These are phyloP conservation scores for Vigna mungo DNA, from an alignment of 306 rosid genomes.

Conservation along the genomic window DNA sequence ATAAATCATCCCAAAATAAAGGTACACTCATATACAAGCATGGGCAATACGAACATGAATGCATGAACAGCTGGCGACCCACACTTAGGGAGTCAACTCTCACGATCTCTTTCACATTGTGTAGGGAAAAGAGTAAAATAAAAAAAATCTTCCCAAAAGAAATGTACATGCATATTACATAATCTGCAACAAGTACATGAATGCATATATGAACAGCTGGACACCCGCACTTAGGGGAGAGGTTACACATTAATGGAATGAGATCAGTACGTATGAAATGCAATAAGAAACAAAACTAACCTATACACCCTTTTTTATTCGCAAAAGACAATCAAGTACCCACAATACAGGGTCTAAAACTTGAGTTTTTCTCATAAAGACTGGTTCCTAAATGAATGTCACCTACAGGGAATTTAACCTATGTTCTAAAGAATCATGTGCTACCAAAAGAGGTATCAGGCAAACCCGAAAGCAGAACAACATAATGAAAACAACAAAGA, in stretches of 20 bases:
- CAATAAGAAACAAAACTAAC: constrained; percentile 17
- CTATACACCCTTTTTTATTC: background rate
- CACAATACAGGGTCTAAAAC: background rate
- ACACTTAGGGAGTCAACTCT: constrained; percentile 6
- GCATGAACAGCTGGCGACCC: constrained; percentile 16
- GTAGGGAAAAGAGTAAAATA: background rate
- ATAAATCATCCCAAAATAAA: constrained; percentile 23
- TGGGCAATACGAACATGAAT: background rate
- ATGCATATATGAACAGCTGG: constrained; percentile 4
- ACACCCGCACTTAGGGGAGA: background rate
- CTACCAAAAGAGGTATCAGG: constrained; percentile 1
- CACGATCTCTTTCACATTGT: background rate
- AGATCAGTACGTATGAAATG: background rate
- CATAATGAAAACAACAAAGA: constrained; percentile 14
- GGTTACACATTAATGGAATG: background rate
- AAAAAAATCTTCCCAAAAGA: background rate
- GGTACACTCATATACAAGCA: constrained; percentile 28
- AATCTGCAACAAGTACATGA: background rate
- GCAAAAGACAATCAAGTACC: background rate
- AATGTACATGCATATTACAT: background rate
- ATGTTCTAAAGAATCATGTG: constrained; percentile 1
- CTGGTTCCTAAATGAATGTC: background rate
- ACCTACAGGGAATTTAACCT: background rate
- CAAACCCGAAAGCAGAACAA: constrained; percentile 33
- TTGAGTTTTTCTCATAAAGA: background rate